Evolutionary conservation across 2,329 filamentous ascomycete genomes (phyloP).

Genomic region (Nothophaeocryptopus gaeumannii): DNA sequence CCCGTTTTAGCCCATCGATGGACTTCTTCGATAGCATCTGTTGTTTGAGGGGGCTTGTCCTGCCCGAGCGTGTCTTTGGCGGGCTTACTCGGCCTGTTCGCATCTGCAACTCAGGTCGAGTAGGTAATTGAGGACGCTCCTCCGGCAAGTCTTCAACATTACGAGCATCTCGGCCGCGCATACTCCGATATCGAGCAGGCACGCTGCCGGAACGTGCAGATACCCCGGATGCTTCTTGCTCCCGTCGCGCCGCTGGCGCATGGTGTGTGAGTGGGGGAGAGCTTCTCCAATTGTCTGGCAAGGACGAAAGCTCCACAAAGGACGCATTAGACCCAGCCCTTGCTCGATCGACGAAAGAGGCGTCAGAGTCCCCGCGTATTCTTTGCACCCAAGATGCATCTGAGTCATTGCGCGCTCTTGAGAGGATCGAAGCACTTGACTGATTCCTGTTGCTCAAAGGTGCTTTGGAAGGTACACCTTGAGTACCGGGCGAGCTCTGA

Average conservation of each 20-base stretch:
- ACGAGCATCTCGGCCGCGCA: constrained; percentile 7
- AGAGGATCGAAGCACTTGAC: constrained; percentile 23
- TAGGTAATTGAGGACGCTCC: constrained; percentile 32
- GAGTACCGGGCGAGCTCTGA: constrained; percentile 46
- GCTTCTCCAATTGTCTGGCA: constrained; percentile 23
- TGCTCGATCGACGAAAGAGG: constrained; percentile 23
- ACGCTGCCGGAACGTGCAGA: constrained; percentile 19
- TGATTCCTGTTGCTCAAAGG: constrained; percentile 5
- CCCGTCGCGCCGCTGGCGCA: constrained; percentile 1
- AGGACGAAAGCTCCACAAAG: constrained; percentile 30
- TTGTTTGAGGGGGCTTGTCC: constrained; percentile 29
- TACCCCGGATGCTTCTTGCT: constrained; percentile 4
- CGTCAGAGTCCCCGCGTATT: constrained; percentile 29
- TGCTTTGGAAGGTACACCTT: constrained; percentile 1
- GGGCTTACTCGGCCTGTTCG: constrained; percentile 31
- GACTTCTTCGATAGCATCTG: constrained; percentile 27
- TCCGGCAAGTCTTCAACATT: constrained; percentile 25
- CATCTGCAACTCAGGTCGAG: constrained; percentile 32
- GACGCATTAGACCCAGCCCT: constrained; percentile 30
- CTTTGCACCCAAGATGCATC: constrained; percentile 28
- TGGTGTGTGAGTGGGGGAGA: constrained; percentile 7
- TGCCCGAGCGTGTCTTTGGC: constrained; percentile 27
- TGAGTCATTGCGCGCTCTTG: constrained; percentile 25
- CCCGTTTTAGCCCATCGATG: constrained; percentile 21
- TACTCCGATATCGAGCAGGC: constrained; percentile 27